Percentiles rank a stretch among this genome's conserved stretches.
Conservation (phyloP, 2,329 filamentous ascomycete genomes). For the Karstenula rhodostoma region DNA sequence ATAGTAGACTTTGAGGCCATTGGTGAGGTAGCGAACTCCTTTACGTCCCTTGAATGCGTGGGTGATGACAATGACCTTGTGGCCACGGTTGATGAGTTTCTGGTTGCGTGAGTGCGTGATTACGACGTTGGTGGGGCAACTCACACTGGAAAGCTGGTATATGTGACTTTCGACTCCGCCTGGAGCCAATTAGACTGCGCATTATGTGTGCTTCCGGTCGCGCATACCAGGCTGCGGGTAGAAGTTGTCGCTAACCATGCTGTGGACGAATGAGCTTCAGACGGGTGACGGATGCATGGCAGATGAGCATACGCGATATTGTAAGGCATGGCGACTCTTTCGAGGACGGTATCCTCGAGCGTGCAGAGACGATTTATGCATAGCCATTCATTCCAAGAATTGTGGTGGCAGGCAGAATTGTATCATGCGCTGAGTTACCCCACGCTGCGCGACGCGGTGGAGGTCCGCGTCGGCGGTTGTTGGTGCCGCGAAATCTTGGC, state of each 20-base stretch:
- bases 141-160: conserved; percentile 86
- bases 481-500: conserved; percentile 42
- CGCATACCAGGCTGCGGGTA: conserved; percentile 83
- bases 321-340: conserved; percentile 65
- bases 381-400: conserved; percentile 26
- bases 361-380: conserved; percentile 24
- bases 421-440: conserved; percentile 11
- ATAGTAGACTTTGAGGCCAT: conserved; percentile 97
- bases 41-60: conserved; percentile 92
- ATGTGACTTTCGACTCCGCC: conserved; percentile 97
- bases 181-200: conserved; percentile 37
- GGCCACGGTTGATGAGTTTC: conserved; percentile 96
- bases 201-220: not conserved
- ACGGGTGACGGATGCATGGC: not conserved
- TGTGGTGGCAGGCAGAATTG: not conserved
- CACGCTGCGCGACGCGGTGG: conserved; percentile 9
- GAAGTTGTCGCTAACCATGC: conserved; percentile 99
- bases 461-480: conserved; percentile 33
- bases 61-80: conserved; percentile 98
- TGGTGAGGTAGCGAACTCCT: conserved; percentile 93
- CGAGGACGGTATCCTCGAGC: conserved; percentile 33
- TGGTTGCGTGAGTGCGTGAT: conserved; percentile 39
- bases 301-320: conserved; percentile 69
- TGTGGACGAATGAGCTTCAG: conserved; percentile 39
- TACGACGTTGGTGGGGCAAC: conserved; percentile 20